These are phyloP conservation scores for Rhodosporidiobolus odoratus DNA, from an alignment of 768 basidiomycete genomes.

Conservation along the genomic window DNA sequence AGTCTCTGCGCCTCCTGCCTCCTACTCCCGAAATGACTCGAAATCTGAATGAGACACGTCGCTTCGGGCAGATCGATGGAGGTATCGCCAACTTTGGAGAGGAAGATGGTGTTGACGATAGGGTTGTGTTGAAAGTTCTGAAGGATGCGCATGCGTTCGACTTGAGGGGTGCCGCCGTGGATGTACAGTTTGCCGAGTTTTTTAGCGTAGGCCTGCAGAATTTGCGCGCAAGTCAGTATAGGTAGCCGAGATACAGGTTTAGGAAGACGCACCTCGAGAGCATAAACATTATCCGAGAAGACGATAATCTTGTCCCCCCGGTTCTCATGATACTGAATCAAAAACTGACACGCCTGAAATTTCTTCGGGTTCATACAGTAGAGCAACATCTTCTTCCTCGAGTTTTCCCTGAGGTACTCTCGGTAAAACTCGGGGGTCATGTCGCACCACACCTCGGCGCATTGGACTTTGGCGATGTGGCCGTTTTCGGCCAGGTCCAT, in stretches of 20 bases:
- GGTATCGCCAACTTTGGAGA: slow-evolving; percentile 98
- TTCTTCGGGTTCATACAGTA: slow-evolving; percentile 99
- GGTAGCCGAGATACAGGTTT: no score
- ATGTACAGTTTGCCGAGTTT: slow-evolving; percentile 81
- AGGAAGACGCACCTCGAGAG: slow-evolving; percentile 65
- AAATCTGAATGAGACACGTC: slow-evolving; percentile 98
- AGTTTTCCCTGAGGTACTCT: slow-evolving; percentile 88
- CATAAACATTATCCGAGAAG: slow-evolving; percentile 97
- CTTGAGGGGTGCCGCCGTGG: slow-evolving; percentile 74
- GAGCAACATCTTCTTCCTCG: slow-evolving; percentile 86
- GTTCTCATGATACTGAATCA: slow-evolving; percentile 96
- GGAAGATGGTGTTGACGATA: slow-evolving; percentile 88
- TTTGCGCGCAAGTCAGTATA: background rate
- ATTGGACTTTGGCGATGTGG: slow-evolving; percentile 99
- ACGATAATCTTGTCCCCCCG: slow-evolving; percentile 99
- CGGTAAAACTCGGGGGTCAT: slow-evolving; percentile 99
- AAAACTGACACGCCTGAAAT: slow-evolving; percentile 97
- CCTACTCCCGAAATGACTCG: slow-evolving; percentile 96
- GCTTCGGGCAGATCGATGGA: slow-evolving; percentile 98
- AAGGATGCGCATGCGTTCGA: slow-evolving; percentile 89
- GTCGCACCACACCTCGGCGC: slow-evolving; percentile 99
- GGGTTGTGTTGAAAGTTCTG: slow-evolving; percentile 94
- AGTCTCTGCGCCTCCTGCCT: slow-evolving; percentile 95
- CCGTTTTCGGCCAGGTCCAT: slow-evolving; percentile 99
- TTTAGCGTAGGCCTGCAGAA: slow-evolving; percentile 67